Evolutionary conservation across 2,329 filamentous ascomycete genomes (phyloP).

Genomic region (Fusarium oxysporum): DNA sequence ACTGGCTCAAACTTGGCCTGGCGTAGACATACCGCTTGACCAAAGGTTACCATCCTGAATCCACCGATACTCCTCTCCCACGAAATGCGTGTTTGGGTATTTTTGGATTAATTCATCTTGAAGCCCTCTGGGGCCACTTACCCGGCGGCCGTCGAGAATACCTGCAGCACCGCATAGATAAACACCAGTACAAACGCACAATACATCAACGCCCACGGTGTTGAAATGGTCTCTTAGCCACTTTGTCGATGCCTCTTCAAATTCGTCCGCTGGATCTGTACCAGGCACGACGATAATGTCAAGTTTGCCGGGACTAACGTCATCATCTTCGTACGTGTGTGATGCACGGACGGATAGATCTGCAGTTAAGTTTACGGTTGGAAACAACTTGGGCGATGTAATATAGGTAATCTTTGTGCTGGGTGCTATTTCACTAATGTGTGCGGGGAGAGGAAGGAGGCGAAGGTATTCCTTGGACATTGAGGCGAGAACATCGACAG

Average conservation of each 20-base stretch:
- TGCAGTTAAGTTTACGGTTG: slow-evolving; percentile 57
- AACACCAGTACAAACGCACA: slow-evolving; percentile 64
- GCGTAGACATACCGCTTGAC: slow-evolving; percentile 60
- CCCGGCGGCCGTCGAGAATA: slow-evolving; percentile 58
- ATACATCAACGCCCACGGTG: slow-evolving; percentile 57
- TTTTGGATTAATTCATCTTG: slow-evolving; percentile 54
- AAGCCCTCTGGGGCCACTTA: slow-evolving; percentile 60
- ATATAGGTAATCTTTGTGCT: slow-evolving; percentile 60
- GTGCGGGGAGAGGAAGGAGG: slow-evolving; percentile 48
- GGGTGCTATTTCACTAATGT: slow-evolving; percentile 57
- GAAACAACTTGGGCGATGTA: slow-evolving; percentile 51
- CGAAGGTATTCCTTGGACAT: slow-evolving; percentile 60
- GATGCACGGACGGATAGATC: slow-evolving; percentile 54
- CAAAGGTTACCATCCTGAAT: slow-evolving; percentile 65
- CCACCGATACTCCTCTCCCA: slow-evolving; percentile 63
- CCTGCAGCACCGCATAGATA: slow-evolving; percentile 62
- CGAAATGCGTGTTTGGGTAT: slow-evolving; percentile 55
- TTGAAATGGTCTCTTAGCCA: slow-evolving; percentile 59
- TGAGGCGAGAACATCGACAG: slow-evolving; percentile 61
- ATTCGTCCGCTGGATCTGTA: slow-evolving; percentile 54
- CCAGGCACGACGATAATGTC: slow-evolving; percentile 65
- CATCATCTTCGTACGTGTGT: slow-evolving; percentile 57
- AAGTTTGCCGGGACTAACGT: slow-evolving; percentile 62
- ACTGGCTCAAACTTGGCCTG: not conserved
- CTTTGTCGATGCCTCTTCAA: slow-evolving; percentile 50